Conservation (phyloP, 257 asterid genomes). For the Solanum chmielewskii region DNA sequence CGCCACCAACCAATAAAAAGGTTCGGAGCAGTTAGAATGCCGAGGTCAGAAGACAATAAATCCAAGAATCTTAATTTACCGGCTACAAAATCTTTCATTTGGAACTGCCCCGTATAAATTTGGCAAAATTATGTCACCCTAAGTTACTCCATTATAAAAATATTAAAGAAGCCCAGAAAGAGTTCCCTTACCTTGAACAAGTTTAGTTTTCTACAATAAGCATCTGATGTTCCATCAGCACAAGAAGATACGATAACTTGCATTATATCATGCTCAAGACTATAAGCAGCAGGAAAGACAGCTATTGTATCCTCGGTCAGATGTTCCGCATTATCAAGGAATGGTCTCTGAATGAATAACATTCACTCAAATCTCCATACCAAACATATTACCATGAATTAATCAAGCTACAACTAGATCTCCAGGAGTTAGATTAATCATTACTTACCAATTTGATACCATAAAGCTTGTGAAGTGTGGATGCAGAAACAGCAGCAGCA, state of each 20-base stretch:
- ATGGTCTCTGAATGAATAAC: slow-evolving; percentile 62
- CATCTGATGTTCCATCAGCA: slow-evolving; percentile 74
- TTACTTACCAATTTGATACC: slow-evolving; percentile 72
- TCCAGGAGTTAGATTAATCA: not conserved
- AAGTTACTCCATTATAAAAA: not conserved
- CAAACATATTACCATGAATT: slow-evolving; percentile 1
- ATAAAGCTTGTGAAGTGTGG: slow-evolving; percentile 84
- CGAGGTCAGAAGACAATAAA: not conserved
- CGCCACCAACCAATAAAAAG: not conserved
- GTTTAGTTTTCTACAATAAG: slow-evolving; percentile 57
- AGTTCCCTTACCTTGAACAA: slow-evolving; percentile 56
- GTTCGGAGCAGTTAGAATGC: not conserved
- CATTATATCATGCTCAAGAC: slow-evolving; percentile 63
- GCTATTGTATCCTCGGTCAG: slow-evolving; percentile 90
- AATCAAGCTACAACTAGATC: slow-evolving; percentile 5
- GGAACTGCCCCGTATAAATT: not conserved
- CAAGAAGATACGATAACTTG: slow-evolving; percentile 54
- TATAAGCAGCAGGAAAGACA: slow-evolving; percentile 90
- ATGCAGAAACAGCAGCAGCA: slow-evolving; percentile 78
- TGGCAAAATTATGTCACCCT: not conserved
- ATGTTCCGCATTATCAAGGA: slow-evolving; percentile 78
- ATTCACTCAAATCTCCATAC: slow-evolving; percentile 12
- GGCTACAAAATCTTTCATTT: not conserved
- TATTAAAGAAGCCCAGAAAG: not conserved
- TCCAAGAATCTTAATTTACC: not conserved